Conservation (phyloP, 1,284 basidiomycete genomes). For the Malassezia obtusa region DNA sequence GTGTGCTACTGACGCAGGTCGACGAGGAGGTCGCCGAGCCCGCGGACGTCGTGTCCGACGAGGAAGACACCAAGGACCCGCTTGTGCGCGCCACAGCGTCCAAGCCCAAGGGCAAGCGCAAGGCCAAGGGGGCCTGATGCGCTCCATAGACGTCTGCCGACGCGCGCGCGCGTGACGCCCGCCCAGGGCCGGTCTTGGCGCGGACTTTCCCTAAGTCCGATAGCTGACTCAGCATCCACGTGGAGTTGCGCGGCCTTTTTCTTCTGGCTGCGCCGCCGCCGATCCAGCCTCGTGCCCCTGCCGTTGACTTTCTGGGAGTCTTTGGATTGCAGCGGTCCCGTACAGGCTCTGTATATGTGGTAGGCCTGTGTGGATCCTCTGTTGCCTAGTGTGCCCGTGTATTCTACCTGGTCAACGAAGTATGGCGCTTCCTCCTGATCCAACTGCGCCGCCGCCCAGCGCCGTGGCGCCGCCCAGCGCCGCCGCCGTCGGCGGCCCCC, state of each 20-base stretch:
- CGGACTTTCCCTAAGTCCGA: too few relatives aligned
- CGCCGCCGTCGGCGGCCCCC: background rate
- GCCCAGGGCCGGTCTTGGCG: too few relatives aligned
- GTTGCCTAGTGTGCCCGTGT: too few relatives aligned
- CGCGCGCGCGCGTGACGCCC: too few relatives aligned
- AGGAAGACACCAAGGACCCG: slow-evolving; percentile 8
- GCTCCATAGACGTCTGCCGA: background rate
- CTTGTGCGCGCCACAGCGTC: slow-evolving; percentile 3
- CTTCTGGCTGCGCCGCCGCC: background rate
- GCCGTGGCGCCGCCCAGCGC: background rate
- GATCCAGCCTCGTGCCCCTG: too few relatives aligned
- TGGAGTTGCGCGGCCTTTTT: background rate
- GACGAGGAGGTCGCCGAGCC: slow-evolving; percentile 10
- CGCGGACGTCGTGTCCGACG: background rate
- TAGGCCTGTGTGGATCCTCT: background rate
- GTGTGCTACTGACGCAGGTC: slow-evolving; percentile 10
- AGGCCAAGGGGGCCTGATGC: background rate
- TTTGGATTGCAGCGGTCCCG: too few relatives aligned
- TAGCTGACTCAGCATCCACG: slow-evolving; percentile 4
- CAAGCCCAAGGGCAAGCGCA: slow-evolving; percentile 1
- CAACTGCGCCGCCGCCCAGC: background rate
- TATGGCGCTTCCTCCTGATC: background rate
- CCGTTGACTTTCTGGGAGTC: too few relatives aligned
- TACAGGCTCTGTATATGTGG: background rate
- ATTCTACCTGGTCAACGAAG: too few relatives aligned